These are phyloP conservation scores for Flaveria floridana DNA, from an alignment of 140 eudicot genomes.

Conservation along the genomic window DNA sequence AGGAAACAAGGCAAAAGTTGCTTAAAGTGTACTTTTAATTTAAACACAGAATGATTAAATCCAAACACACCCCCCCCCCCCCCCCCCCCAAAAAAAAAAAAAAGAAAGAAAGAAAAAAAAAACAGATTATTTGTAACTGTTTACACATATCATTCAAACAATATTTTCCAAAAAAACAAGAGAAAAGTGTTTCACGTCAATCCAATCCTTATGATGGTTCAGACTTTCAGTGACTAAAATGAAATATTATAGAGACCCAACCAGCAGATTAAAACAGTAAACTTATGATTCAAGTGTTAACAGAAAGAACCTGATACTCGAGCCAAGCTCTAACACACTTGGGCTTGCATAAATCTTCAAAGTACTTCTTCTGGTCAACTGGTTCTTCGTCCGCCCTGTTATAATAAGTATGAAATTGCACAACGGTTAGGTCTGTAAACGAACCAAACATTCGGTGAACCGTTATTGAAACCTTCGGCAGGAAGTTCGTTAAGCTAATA, in stretches of 20 bases:
- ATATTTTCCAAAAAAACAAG: neutral
- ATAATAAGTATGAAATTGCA: neutral
- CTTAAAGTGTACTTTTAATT: neutral
- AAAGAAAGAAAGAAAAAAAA: neutral
- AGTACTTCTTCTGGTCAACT: slow-evolving; percentile 66
- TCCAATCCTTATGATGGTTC: neutral
- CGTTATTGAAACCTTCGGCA: neutral
- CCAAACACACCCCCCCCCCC: no score
- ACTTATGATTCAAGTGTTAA: neutral
- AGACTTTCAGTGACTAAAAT: neutral
- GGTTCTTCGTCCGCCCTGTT: slow-evolving; percentile 74
- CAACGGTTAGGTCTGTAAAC: neutral
- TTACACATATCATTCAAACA: neutral
- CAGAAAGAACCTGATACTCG: slow-evolving; percentile 35
- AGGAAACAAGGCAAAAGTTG: neutral
- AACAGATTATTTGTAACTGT: neutral
- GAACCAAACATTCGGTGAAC: neutral
- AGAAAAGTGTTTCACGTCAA: neutral
- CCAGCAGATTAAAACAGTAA: slow-evolving; percentile 1
- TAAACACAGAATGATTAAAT: neutral
- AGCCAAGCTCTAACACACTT: slow-evolving; percentile 57
- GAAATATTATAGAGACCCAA: neutral
- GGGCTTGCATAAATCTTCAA: slow-evolving; percentile 63
- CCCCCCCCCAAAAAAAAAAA: no score
- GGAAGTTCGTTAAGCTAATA: no score